Percentiles rank a stretch among this genome's conserved stretches.
Evolutionary conservation across 1,284 basidiomycete species (phyloP).

Genomic region (Heterobasidion parviporum): DNA sequence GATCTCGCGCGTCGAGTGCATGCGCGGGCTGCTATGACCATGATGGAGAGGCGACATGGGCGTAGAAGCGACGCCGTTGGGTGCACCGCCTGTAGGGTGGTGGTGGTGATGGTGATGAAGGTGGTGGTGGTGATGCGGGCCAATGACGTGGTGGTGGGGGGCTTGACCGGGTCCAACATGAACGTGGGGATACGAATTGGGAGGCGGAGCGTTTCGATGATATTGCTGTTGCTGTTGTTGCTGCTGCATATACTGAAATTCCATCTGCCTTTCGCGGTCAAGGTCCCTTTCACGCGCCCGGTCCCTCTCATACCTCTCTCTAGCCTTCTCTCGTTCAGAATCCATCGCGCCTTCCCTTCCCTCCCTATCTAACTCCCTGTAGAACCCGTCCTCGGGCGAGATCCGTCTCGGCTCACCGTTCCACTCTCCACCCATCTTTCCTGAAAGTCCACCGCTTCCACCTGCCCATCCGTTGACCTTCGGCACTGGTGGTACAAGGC

Average conservation of each 20-base stretch:
- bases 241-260: constrained; percentile 4
- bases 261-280: constrained; percentile 16
- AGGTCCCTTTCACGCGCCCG: constrained; percentile 5
- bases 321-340: neutral
- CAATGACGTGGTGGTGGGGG: constrained; percentile 33
- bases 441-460: neutral
- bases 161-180: constrained; percentile 17
- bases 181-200: constrained; percentile 5
- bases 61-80: constrained; percentile 10
- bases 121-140: constrained; percentile 37
- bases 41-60: constrained; percentile 14
- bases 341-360: constrained; percentile 5
- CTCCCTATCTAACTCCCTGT: constrained; percentile 12
- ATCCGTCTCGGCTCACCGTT: constrained; percentile 1
- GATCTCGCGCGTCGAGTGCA: constrained; percentile 16
- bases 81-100: constrained; percentile 5
- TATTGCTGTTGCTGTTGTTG: constrained; percentile 17
- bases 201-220: constrained; percentile 13
- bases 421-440: constrained; percentile 4
- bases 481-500: neutral
- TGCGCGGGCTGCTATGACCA: constrained; percentile 8
- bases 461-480: constrained; percentile 13
- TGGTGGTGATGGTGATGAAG: constrained; percentile 13
- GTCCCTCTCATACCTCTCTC: constrained; percentile 16
- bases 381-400: constrained; percentile 18